Conservation (phyloP, 2,329 filamentous ascomycete species). For the Lachnellula occidentalis region DNA sequence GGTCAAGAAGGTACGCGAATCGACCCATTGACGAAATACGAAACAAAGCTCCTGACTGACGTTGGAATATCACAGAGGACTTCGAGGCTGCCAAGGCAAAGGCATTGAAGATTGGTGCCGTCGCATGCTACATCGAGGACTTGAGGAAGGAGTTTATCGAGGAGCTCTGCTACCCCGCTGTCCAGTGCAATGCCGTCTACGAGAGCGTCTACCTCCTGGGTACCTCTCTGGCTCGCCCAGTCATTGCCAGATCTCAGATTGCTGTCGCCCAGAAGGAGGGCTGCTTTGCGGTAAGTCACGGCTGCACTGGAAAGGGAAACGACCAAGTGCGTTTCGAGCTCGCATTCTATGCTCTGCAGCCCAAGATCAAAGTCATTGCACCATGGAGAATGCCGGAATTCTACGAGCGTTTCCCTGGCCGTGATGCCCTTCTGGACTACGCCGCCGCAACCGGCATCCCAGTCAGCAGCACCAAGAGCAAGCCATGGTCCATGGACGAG, state of each 20-base stretch:
- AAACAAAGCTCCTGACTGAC: neutral
- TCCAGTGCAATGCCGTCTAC: conserved; percentile 68
- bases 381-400: conserved; percentile 68
- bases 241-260: conserved; percentile 65
- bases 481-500: conserved; percentile 63
- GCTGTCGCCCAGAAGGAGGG: conserved; percentile 57
- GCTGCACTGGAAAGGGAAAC: conserved; percentile 60
- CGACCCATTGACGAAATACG: neutral
- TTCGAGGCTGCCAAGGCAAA: conserved; percentile 68
- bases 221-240: conserved; percentile 60
- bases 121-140: conserved; percentile 45
- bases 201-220: conserved; percentile 61
- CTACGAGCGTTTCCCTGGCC: conserved; percentile 65
- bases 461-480: conserved; percentile 66
- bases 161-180: conserved; percentile 67
- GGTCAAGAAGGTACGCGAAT: conserved; percentile 51
- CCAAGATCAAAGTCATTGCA: conserved; percentile 65
- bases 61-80: conserved; percentile 48
- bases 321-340: conserved; percentile 63
- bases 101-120: conserved; percentile 44
- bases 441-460: conserved; percentile 62
- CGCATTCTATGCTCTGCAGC: conserved; percentile 56
- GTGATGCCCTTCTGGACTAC: conserved; percentile 68
- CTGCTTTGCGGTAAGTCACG: conserved; percentile 42
- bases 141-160: conserved; percentile 73